A percentile compares a stretch with the other conserved stretches of the same genome.
Conservation (phyloP, 2,329 filamentous ascomycete species). For the Ophiocordyceps camponoti-saundersi region DNA sequence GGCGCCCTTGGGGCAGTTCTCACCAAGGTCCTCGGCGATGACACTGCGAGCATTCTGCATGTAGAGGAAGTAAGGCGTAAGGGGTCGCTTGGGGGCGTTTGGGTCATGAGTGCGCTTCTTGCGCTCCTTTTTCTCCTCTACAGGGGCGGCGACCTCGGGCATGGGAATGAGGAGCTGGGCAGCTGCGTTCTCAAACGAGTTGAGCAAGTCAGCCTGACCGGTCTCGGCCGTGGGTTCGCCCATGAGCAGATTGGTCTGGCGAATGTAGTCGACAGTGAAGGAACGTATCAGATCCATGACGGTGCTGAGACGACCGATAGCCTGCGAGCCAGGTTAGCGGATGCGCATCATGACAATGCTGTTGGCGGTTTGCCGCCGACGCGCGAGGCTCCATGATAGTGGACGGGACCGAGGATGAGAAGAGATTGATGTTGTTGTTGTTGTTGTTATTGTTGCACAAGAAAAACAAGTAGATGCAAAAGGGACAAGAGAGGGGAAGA, state of each 20-base stretch:
- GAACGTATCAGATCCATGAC: slow-evolving; percentile 66
- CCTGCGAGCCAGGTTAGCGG: slow-evolving; percentile 34
- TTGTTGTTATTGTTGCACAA: no score
- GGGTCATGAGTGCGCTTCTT: slow-evolving; percentile 80
- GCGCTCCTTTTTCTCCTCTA: slow-evolving; percentile 67
- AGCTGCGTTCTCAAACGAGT: slow-evolving; percentile 35
- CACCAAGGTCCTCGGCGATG: slow-evolving; percentile 62
- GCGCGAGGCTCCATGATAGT: background rate
- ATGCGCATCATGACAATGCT: background rate
- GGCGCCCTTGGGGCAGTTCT: slow-evolving; percentile 65
- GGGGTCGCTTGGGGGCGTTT: slow-evolving; percentile 82
- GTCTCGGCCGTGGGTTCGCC: slow-evolving; percentile 41
- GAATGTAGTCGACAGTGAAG: slow-evolving; percentile 69
- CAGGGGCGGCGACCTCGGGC: slow-evolving; percentile 23
- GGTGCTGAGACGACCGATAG: slow-evolving; percentile 46
- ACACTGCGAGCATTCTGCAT: slow-evolving; percentile 74
- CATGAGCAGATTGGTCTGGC: slow-evolving; percentile 73
- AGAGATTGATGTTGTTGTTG: no score
- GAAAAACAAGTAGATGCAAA: no score
- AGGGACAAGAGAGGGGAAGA: background rate
- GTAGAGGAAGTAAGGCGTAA: slow-evolving; percentile 92
- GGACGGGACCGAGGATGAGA: background rate
- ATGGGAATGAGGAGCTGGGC: slow-evolving; percentile 26
- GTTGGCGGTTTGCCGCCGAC: background rate
- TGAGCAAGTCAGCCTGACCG: slow-evolving; percentile 23